Conservation (phyloP, 2,329 filamentous ascomycete species). For the Pseudocercospora crystallina region DNA sequence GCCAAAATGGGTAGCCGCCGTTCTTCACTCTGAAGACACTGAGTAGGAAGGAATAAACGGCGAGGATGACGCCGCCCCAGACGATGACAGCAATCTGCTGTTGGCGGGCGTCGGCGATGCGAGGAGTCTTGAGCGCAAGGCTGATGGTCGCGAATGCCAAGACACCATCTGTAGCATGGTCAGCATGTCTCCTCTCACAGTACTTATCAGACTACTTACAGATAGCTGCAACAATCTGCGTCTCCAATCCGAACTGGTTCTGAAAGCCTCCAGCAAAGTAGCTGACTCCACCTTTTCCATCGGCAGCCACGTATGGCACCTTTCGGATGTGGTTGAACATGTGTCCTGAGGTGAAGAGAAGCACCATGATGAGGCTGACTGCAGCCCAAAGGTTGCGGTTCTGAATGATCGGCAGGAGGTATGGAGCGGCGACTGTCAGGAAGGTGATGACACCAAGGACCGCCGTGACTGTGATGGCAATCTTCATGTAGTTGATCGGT, state of each 20-base stretch:
- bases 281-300: conserved; percentile 79
- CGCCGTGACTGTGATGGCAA: conserved; percentile 66
- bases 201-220: conserved; percentile 62
- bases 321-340: conserved; percentile 99
- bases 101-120: conserved; percentile 71
- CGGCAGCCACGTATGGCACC: conserved; percentile 84
- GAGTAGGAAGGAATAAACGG: conserved; percentile 90
- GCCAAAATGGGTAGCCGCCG: conserved; percentile 85
- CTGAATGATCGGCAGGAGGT: conserved; percentile 76
- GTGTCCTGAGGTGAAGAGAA: conserved; percentile 92
- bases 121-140: conserved; percentile 89
- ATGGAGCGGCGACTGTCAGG: conserved; percentile 70
- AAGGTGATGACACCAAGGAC: conserved; percentile 69
- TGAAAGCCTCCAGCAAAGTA: conserved; percentile 94
- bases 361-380: conserved; percentile 80
- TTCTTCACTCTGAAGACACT: conserved; percentile 96
- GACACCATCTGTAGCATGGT: conserved; percentile 60
- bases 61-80: conserved; percentile 74
- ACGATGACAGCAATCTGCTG: conserved; percentile 81
- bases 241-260: conserved; percentile 90
- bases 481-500: conserved; percentile 82
- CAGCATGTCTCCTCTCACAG: conserved; percentile 15
- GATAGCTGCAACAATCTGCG: conserved; percentile 88
- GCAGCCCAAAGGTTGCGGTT: conserved; percentile 95
- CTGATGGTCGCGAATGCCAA: conserved; percentile 87